Evolutionary conservation across 257 asterid species (phyloP).

Genomic region (Vinca minor): DNA sequence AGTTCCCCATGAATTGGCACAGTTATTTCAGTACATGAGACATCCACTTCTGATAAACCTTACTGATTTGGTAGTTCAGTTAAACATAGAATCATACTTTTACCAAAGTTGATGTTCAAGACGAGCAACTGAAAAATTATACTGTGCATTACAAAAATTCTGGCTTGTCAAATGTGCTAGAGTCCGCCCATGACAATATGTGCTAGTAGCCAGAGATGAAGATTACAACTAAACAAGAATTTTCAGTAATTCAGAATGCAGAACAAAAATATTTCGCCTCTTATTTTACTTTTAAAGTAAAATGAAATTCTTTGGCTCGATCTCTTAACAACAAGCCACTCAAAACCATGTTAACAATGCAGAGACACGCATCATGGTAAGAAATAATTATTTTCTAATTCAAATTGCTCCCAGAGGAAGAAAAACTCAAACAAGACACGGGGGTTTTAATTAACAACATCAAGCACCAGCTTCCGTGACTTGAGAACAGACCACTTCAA

Average conservation of each 20-base stretch:
- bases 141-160: neutral
- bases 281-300: constrained; percentile 8
- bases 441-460: constrained; percentile 50
- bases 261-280: neutral
- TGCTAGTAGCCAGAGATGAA: neutral
- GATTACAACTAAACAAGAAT: neutral
- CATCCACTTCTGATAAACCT: too few relatives aligned
- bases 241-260: neutral
- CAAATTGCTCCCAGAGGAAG: constrained; percentile 1
- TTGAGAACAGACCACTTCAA: constrained; percentile 69
- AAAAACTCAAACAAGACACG: neutral
- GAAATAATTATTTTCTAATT: constrained; percentile 15
- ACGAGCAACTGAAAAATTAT: neutral
- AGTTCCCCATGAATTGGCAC: too few relatives aligned
- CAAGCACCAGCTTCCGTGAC: constrained; percentile 70
- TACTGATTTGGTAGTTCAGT: too few relatives aligned
- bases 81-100: too few relatives aligned
- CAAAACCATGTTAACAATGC: constrained; percentile 1
- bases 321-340: constrained; percentile 10
- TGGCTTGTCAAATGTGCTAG: neutral
- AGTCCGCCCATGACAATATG: neutral
- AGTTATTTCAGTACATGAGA: too few relatives aligned
- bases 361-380: neutral
- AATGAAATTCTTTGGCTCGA: constrained; percentile 8
- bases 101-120: too few relatives aligned